These are phyloP conservation scores for Penicillium chermesinum DNA, from an alignment of 495 filamentous ascomycete species.

Conservation along the genomic window DNA sequence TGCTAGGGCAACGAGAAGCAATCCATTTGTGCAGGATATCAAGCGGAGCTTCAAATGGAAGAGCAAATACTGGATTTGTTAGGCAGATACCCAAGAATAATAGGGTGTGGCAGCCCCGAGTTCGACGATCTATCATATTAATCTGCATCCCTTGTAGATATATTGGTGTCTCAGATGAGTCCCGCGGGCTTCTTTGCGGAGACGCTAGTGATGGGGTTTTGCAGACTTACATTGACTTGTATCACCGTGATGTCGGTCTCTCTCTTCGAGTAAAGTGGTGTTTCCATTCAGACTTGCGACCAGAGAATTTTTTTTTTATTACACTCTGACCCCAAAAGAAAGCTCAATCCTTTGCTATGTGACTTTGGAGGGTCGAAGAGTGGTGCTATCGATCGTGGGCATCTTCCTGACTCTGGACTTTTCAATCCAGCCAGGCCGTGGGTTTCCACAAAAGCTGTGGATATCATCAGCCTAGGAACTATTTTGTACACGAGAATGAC, in stretches of 20 bases:
- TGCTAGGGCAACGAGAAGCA: not conserved
- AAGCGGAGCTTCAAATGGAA: constrained; percentile 16
- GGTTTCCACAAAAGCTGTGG: constrained; percentile 16
- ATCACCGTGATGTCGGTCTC: constrained; percentile 4
- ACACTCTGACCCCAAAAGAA: constrained; percentile 10
- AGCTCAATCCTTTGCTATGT: constrained; percentile 20
- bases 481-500: constrained; percentile 28
- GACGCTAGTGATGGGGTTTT: constrained; percentile 19
- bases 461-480: constrained; percentile 28
- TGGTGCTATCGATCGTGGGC: constrained; percentile 20
- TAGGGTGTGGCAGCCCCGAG: constrained; percentile 6
- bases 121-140: not conserved
- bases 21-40: constrained; percentile 6
- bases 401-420: constrained; percentile 21
- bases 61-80: constrained; percentile 11
- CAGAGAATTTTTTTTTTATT: constrained; percentile 22
- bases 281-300: constrained; percentile 20
- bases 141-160: constrained; percentile 6
- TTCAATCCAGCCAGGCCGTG: constrained; percentile 14
- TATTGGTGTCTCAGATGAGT: constrained; percentile 12
- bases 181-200: constrained; percentile 11
- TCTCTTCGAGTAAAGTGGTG: constrained; percentile 17
- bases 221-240: constrained; percentile 14
- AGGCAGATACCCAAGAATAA: constrained; percentile 14
- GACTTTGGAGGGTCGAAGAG: constrained; percentile 26